These are phyloP conservation scores for Saturnispora saitoi DNA, from an alignment of 805 yeast genomes.

Conservation along the genomic window DNA sequence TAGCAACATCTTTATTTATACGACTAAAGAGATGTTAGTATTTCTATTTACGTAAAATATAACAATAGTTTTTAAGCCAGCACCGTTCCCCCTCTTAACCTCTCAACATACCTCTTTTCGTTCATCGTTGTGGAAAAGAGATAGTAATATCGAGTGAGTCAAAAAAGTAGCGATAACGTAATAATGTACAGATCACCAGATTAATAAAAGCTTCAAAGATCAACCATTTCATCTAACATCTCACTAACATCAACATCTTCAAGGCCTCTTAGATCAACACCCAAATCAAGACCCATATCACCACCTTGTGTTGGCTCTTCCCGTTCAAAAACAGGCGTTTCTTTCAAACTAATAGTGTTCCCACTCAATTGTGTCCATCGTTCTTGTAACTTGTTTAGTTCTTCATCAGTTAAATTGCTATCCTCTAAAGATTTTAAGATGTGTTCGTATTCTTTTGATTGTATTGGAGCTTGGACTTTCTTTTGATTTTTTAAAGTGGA, in stretches of 20 bases:
- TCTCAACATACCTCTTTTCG: slow-evolving; percentile 1
- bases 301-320: not conserved
- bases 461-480: not conserved
- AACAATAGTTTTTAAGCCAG: too few relatives aligned
- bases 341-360: slow-evolving; percentile 9
- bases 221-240: slow-evolving; percentile 6
- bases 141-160: not conserved
- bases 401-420: slow-evolving; percentile 6
- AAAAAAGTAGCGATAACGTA: not conserved
- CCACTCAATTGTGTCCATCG: slow-evolving; percentile 8
- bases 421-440: not conserved
- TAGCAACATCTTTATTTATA: slow-evolving; percentile 94
- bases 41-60: not conserved
- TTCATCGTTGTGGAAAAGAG: not conserved
- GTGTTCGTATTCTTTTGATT: not conserved
- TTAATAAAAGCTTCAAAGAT: not conserved
- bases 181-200: not conserved
- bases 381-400: not conserved
- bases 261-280: not conserved
- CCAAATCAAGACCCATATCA: slow-evolving; percentile 4
- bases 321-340: slow-evolving; percentile 14
- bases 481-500: not conserved
- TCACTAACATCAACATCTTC: slow-evolving; percentile 5
- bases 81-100: not conserved
- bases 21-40: slow-evolving; percentile 34